A percentile compares a stretch with the other conserved stretches of the same genome.
Conservation (phyloP, 192 early-diverging fungal species). For the Backusella mclennaniae region DNA sequence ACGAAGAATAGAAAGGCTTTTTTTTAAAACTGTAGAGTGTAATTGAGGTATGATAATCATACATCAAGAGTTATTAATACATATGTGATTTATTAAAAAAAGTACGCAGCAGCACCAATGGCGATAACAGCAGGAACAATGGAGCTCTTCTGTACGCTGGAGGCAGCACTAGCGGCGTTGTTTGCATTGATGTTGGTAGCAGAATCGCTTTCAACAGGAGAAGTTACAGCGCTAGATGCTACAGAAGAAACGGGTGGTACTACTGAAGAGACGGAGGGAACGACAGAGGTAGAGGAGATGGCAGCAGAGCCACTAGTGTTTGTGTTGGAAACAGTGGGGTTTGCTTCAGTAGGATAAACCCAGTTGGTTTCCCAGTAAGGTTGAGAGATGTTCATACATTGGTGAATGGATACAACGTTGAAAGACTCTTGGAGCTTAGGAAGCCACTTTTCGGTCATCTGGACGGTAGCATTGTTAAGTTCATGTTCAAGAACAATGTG, state of each 20-base stretch:
- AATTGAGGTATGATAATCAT: neutral
- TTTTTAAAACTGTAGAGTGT: neutral
- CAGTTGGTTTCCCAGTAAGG: conserved; percentile 43
- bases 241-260: conserved; percentile 8
- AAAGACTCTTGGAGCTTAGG: conserved; percentile 36
- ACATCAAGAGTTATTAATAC: neutral
- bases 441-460: conserved; percentile 43
- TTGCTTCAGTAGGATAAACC: conserved; percentile 30
- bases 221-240: neutral
- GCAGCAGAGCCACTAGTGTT: neutral
- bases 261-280: neutral
- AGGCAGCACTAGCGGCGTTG: neutral
- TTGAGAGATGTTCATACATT: conserved; percentile 37
- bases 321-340: conserved; percentile 13
- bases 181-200: neutral
- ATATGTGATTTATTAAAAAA: neutral
- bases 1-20: neutral
- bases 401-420: conserved; percentile 33
- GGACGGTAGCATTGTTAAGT: conserved; percentile 38
- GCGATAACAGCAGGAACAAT: neutral
- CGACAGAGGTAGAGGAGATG: neutral
- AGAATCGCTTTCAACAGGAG: neutral
- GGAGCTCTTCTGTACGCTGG: neutral
- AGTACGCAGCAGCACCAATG: neutral
- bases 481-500: conserved; percentile 43